Evolutionary conservation across 306 rosid species (phyloP).

Genomic region (Quercus cerris): DNA sequence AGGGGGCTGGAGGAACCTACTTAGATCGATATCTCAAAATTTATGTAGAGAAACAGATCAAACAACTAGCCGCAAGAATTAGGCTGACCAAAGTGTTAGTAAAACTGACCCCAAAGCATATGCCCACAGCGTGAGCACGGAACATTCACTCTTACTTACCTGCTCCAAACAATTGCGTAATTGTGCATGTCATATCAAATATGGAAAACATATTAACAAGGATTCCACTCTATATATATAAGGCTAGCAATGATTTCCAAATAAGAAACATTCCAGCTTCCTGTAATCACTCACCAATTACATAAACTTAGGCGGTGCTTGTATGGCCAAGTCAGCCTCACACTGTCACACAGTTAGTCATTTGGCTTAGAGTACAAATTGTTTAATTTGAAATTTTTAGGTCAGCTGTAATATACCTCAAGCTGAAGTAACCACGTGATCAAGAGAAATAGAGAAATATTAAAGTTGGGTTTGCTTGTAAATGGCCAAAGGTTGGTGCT

Average conservation of each 20-base stretch:
- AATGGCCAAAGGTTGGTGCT: no score
- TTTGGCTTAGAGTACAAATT: no score
- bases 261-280: neutral
- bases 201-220: neutral
- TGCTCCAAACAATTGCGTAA: slow-evolving; percentile 3
- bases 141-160: slow-evolving; percentile 2
- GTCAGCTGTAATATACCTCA: no score
- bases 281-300: no score
- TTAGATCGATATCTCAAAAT: neutral
- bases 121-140: slow-evolving; percentile 4
- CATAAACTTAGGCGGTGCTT: no score
- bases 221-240: neutral
- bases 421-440: no score
- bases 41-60: neutral
- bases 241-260: neutral
- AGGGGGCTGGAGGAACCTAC: no score
- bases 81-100: slow-evolving; percentile 17
- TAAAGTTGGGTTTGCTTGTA: no score
- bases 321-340: no score
- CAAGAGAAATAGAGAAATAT: no score
- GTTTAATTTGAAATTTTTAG: no score
- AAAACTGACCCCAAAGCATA: slow-evolving; percentile 1
- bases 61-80: slow-evolving; percentile 21
- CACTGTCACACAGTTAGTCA: no score
- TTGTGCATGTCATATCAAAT: neutral